phyloP scores from a whole-genome alignment of 495 filamentous ascomycete genomes.

The Aspergillus bertholletiae region DNA sequence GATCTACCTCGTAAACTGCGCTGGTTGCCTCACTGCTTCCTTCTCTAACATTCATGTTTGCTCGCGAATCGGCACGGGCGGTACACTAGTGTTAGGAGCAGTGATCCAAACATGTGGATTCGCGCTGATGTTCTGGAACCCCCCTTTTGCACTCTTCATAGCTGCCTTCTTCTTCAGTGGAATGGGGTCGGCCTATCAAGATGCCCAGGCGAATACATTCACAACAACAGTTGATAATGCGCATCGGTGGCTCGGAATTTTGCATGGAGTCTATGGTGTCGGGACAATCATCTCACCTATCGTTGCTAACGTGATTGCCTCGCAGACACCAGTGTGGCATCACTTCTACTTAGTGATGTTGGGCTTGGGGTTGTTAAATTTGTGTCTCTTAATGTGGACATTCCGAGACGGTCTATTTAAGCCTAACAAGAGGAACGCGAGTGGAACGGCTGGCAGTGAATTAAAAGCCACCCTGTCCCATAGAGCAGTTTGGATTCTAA shows the following conservation, averaged over 20 bases:
- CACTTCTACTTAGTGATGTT: conserved; percentile 18
- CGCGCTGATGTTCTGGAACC: conserved; percentile 43
- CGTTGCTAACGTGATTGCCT: conserved; percentile 44
- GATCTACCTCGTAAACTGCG: conserved; percentile 41
- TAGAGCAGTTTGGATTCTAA: conserved; percentile 43
- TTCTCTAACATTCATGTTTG: conserved; percentile 43
- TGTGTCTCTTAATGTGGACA: conserved; percentile 11
- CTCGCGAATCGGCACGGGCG: conserved; percentile 41
- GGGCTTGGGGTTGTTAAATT: conserved; percentile 12
- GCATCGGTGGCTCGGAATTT: conserved; percentile 54
- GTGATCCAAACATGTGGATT: conserved; percentile 45
- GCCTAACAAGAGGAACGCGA: conserved; percentile 17
- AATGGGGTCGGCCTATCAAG: conserved; percentile 49
- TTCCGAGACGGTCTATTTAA: conserved; percentile 18
- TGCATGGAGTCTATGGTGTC: conserved; percentile 55
- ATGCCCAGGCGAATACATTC: conserved; percentile 51
- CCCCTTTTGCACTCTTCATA: conserved; percentile 45
- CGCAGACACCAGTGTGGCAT: conserved; percentile 18
- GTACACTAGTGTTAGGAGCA: conserved; percentile 45
- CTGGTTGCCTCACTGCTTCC: conserved; percentile 48
- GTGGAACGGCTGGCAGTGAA: conserved; percentile 16
- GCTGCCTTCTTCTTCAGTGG: conserved; percentile 46
- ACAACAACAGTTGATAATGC: conserved; percentile 40
- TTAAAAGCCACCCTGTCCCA: conserved; percentile 15
- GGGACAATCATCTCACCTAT: conserved; percentile 50